Base-by-base conservation (phyloP, 75 land plant species). In the Cupressus sempervirens region DNA sequence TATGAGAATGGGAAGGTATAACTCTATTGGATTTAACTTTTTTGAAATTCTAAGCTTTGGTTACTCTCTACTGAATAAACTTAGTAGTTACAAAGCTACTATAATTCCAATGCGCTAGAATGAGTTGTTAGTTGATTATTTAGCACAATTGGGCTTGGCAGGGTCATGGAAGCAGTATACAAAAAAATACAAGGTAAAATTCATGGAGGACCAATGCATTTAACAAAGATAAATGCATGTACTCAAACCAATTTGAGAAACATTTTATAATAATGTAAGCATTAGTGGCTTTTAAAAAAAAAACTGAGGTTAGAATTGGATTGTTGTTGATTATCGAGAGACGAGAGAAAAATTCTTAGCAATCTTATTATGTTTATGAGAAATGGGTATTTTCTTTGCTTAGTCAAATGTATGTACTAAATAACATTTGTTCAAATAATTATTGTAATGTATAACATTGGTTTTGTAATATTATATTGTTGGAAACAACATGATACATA, bases 1-100 rank as follows among this genome's bases (percentile, higher is more conserved):
- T 82, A 52, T 54, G 62, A 82, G 14, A 52, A 50, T 82, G 62
- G 32, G 40, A 82, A 82, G 83, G 83, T 82, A 52, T 32, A 43
- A 43, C 1, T 41, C 45, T 79, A 40, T 45, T 79, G 81, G 81
- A 45, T 43, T 43, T 23, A 45, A 43, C 20, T n/a, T n/a, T n/a
- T n/a, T n/a, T n/a, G n/a, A n/a, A n/a, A n/a, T n/a, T n/a, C n/a
- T n/a, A n/a, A n/a, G n/a, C 81, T 26, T 43, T 79, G 29, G n/a
- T n/a, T 79, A 13, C 29, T 43, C 5, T 72, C 35, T 72, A 36
- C 74, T 32, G 35, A 32, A 72, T 26, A 72, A 72, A 72, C 3
- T n/a, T 14, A 43, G 81, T n/a, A 43, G 81, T 26, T 72, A 13
- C 1, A 15, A 72, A 72, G 74, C 32, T 43, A 43, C 30, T 79